Base-by-base conservation (phyloP, 768 basidiomycete species). In the Rhizopogon sp. region DNA sequence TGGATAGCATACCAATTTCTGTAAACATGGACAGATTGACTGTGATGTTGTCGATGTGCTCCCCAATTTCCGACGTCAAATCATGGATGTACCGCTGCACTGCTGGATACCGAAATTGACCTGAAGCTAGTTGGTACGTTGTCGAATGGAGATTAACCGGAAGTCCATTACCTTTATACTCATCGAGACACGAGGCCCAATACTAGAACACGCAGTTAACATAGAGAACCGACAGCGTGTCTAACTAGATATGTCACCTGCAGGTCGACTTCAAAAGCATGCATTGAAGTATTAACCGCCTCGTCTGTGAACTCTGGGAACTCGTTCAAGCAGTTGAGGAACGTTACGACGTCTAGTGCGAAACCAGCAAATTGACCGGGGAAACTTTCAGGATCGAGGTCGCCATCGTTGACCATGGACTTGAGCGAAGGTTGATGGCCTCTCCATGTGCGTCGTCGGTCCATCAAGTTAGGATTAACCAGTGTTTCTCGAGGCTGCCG, bases 11-110 rank as follows among this genome's bases (percentile, higher is more conserved):
- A 79, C 79, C 80, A 61, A 81, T 75, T 64, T 81, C 77, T 43
- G 81, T 75, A 68, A 81, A 82, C 55, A 79, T 70, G 39, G 72
- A 73, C 44, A 81, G 64, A n/a, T 79, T 76, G 13, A 72, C 69
- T 13, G 76, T 76, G 59, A 81, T 80, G 57, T 72, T 75, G 59
- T 82, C 78, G 0, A 82, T 64, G 52, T 82, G 80, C 60, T 80
- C 76, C 42, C 78, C 80, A 65, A 81, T 75, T 64, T 82, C 80
- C 31, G 68, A 67, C 31, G 73, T 69, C 20, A 81, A 69, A 61
- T 81, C 79, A 57, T 80, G 79, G n/a, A 81, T 70, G 55, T 81
- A 82, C 56, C 79, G 71, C 59, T 81, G 75, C 33, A 81, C 81
- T 6, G 80, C 75, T 3, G 78, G 79, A 50, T 72, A 79, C 35